Percentiles rank a stretch among this genome's conserved stretches.
These are phyloP conservation scores for Aspergillus pseudonomiae DNA, from an alignment of 2,329 filamentous ascomycete species.

Conservation along the genomic window DNA sequence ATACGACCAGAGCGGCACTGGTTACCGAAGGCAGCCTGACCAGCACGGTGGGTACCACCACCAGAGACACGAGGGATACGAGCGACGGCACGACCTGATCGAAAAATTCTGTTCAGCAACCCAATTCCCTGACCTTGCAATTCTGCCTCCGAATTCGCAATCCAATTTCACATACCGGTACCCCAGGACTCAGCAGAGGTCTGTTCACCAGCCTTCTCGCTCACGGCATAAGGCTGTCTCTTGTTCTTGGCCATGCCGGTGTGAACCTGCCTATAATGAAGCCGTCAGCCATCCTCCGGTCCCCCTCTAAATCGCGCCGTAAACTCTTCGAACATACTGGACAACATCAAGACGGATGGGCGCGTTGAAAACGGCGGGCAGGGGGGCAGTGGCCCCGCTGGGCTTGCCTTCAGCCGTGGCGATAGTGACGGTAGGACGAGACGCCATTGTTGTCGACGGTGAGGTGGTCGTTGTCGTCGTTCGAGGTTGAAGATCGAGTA, in stretches of 20 bases:
- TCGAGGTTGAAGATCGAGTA: constrained; percentile 42
- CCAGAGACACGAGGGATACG: constrained; percentile 99
- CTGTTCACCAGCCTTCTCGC: constrained; percentile 99
- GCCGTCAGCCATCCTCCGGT: constrained; percentile 37
- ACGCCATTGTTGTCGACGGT: constrained; percentile 72
- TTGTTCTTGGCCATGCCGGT: constrained; percentile 99
- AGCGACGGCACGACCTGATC: constrained; percentile 90
- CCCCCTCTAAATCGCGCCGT: constrained; percentile 14
- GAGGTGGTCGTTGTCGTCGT: constrained; percentile 44
- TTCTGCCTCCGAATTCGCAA: background rate
- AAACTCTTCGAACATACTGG: constrained; percentile 65
- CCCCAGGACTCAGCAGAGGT: constrained; percentile 99
- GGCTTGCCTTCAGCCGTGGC: constrained; percentile 93
- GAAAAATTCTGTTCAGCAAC: constrained; percentile 16
- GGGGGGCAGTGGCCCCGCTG: constrained; percentile 84
- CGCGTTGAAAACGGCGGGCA: constrained; percentile 94
- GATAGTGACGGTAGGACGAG: constrained; percentile 96
- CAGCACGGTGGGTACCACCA: constrained; percentile 99
- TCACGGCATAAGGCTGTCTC: constrained; percentile 98
- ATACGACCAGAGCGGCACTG: constrained; percentile 99
- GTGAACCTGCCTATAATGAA: constrained; percentile 69
- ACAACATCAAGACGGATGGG: constrained; percentile 99
- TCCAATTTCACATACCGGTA: constrained; percentile 73
- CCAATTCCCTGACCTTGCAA: constrained; percentile 1
- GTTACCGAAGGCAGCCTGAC: constrained; percentile 99